Percentiles rank a stretch among this genome's conserved stretches.
Evolutionary conservation across 495 filamentous ascomycete genomes (phyloP).

Genomic region (Chaetomium tenue): DNA sequence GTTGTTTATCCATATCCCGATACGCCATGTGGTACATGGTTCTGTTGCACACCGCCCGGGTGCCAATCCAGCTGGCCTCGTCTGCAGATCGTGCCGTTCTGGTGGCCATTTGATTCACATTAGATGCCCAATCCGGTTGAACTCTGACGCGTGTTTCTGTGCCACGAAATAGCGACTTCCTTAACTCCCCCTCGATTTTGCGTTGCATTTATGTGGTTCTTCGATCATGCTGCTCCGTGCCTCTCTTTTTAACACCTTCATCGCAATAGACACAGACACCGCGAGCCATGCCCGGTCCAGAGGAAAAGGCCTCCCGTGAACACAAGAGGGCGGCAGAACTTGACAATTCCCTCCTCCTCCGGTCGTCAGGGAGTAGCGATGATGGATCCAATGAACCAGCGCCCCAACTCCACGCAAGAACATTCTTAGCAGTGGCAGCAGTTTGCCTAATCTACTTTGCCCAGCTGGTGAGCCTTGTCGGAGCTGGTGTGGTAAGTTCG

Average conservation of each 20-base stretch:
- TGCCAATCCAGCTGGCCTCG: neutral
- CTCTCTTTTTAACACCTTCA: no score
- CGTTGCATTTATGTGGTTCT: no score
- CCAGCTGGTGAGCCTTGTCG: constrained; percentile 34
- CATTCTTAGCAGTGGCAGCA: constrained; percentile 23
- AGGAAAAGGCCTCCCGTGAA: neutral
- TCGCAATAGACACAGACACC: no score
- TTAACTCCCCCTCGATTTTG: neutral
- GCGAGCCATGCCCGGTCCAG: no score
- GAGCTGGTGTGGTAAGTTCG: constrained; percentile 36
- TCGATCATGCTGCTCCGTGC: no score
- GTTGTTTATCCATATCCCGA: no score
- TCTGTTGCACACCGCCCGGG: neutral
- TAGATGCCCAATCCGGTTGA: neutral
- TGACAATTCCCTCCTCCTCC: neutral
- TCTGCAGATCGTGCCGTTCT: neutral
- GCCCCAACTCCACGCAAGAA: neutral
- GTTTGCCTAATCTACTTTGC: constrained; percentile 38
- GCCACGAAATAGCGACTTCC: neutral
- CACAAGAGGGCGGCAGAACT: neutral
- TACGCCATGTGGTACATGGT: neutral
- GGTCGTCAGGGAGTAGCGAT: neutral
- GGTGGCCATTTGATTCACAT: neutral
- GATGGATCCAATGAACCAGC: neutral
- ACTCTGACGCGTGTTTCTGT: neutral